Conservation (phyloP, 148 eudicot genomes). For the Limonium bicolor region DNA sequence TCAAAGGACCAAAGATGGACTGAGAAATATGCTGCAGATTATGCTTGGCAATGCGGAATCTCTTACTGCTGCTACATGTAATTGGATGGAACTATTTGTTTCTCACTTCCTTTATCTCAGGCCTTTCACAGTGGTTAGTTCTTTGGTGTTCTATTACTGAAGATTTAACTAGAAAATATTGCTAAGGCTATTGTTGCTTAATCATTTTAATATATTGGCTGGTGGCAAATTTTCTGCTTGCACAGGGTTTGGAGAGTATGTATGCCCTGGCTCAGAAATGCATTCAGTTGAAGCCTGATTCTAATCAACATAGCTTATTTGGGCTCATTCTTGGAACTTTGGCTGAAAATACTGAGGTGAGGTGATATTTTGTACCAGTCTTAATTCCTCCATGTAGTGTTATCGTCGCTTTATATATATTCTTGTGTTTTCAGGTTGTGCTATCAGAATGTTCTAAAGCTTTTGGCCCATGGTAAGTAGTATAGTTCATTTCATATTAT, state of each 20-base stretch:
- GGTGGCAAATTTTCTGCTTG: slow-evolving; percentile 11
- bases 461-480: slow-evolving; percentile 92
- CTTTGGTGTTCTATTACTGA: not conserved
- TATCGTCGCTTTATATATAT: not conserved
- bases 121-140: slow-evolving; percentile 87
- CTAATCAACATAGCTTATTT: slow-evolving; percentile 50
- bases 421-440: slow-evolving; percentile 52
- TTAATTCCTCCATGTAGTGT: slow-evolving; percentile 6
- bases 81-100: slow-evolving; percentile 82
- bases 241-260: slow-evolving; percentile 89
- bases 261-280: slow-evolving; percentile 79
- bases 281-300: slow-evolving; percentile 54
- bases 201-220: not conserved
- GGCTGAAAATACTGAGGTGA: slow-evolving; percentile 85
- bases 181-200: not conserved
- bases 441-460: slow-evolving; percentile 85
- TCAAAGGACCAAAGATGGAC: slow-evolving; percentile 48
- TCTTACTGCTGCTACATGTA: slow-evolving; percentile 49
- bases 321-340: slow-evolving; percentile 64
- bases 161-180: not conserved
- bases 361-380: slow-evolving; percentile 1
- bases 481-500: too few species aligned
- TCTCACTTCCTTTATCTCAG: slow-evolving; percentile 75
- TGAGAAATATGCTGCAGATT: slow-evolving; percentile 72
- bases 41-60: slow-evolving; percentile 63